Percentiles rank a stretch among this genome's conserved stretches.
Conservation (phyloP, 768 basidiomycete species). For the Panaeolus cyanescens region DNA sequence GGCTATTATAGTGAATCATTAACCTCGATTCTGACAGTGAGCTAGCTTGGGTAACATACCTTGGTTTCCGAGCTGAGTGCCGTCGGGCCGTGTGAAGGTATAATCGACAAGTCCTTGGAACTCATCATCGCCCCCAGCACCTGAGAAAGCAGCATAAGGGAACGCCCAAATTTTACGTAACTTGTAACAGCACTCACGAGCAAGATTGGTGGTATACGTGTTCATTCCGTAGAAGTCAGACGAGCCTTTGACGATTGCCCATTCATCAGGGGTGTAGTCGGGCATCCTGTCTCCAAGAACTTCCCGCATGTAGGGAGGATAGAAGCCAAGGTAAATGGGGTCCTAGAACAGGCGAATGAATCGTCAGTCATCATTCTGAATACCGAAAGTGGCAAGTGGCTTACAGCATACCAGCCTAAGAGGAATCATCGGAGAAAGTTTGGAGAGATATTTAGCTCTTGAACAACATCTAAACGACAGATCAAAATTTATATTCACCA, state of each 20-base stretch:
- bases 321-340: constrained; percentile 72
- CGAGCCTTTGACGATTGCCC: constrained; percentile 58
- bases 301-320: constrained; percentile 59
- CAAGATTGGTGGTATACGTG: constrained; percentile 69
- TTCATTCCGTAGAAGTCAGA: constrained; percentile 78
- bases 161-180: neutral
- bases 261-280: constrained; percentile 56
- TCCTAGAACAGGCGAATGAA: constrained; percentile 33
- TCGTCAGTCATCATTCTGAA: constrained; percentile 3
- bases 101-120: constrained; percentile 63
- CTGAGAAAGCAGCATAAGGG: constrained; percentile 25
- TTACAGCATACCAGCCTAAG: constrained; percentile 61
- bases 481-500: constrained; percentile 40
- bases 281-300: constrained; percentile 62
- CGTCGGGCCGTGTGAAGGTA: constrained; percentile 64
- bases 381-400: constrained; percentile 22
- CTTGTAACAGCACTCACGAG: constrained; percentile 43
- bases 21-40: neutral
- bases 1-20: constrained; percentile 32
- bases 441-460: constrained; percentile 16
- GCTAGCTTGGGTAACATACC: constrained; percentile 32
- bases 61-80: constrained; percentile 64
- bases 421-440: constrained; percentile 22
- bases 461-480: neutral
- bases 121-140: constrained; percentile 61